Conservation (phyloP, 768 basidiomycete species). For the Candolleomyces efflorescens region DNA sequence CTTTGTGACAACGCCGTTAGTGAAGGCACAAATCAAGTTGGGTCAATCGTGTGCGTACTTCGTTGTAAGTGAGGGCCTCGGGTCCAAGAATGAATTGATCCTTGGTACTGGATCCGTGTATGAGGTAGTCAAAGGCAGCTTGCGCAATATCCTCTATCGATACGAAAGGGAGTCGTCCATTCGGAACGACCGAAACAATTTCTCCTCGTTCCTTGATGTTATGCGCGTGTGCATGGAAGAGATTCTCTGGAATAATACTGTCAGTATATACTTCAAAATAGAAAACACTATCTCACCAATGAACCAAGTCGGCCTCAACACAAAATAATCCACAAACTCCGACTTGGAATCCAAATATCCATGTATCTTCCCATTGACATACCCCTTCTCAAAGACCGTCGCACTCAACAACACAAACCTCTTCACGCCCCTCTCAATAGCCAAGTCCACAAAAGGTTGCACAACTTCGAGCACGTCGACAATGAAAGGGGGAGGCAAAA, state of each 20-base stretch:
- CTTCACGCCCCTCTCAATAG: constrained; percentile 22
- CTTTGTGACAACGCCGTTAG: neutral
- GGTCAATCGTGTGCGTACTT: constrained; percentile 12
- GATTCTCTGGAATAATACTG: neutral
- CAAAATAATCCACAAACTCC: constrained; percentile 28
- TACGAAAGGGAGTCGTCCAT: constrained; percentile 23
- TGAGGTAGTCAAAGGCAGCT: constrained; percentile 20
- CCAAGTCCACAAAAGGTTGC: constrained; percentile 28
- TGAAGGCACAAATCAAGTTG: too few relatives aligned
- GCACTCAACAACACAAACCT: constrained; percentile 25
- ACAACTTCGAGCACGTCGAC: constrained; percentile 16
- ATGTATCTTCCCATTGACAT: constrained; percentile 25
- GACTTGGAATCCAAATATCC: constrained; percentile 25
- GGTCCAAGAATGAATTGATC: constrained; percentile 24
- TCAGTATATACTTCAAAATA: too few relatives aligned
- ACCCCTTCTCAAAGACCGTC: neutral
- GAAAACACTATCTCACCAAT: constrained; percentile 25
- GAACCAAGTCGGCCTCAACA: constrained; percentile 35
- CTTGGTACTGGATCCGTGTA: constrained; percentile 5
- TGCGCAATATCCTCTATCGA: constrained; percentile 24
- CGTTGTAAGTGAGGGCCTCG: constrained; percentile 22
- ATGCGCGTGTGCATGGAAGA: neutral
- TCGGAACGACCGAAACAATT: constrained; percentile 22
- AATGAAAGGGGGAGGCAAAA: constrained; percentile 21
- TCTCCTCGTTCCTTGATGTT: neutral